Percentiles rank a stretch among this genome's conserved stretches.
Conservation (phyloP, 208 protist species). For the Acanthamoeba healyi region DNA sequence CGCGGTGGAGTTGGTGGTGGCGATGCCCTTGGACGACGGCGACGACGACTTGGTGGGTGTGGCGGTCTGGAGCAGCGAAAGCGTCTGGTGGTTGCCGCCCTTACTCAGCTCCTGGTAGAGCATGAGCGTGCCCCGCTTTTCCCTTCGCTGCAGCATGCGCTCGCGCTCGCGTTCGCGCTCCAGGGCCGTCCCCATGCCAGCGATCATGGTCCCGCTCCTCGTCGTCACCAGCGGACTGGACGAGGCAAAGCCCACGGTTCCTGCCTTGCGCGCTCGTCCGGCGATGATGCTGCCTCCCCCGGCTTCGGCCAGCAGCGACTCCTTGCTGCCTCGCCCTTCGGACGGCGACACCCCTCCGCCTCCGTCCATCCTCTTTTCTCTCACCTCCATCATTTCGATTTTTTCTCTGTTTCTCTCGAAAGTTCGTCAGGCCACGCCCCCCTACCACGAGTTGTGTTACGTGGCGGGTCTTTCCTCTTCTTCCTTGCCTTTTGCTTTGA, state of each 20-base stretch:
- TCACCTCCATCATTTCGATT: not conserved
- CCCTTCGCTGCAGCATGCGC: not conserved
- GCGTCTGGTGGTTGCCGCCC: not conserved
- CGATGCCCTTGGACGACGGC: too few species aligned
- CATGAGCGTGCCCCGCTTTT: slow-evolving; percentile 17
- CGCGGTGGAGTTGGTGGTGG: not conserved
- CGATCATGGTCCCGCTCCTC: slow-evolving; percentile 1
- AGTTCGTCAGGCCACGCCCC: too few species aligned
- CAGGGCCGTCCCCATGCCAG: not conserved
- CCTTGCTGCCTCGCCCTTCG: not conserved
- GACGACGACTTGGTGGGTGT: not conserved
- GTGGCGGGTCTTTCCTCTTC: too few species aligned
- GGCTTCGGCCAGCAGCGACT: not conserved
- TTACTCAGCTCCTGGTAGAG: slow-evolving; percentile 41
- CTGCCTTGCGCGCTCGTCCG: not conserved
- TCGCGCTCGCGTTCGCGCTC: not conserved
- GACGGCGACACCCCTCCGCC: not conserved
- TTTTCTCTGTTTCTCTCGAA: too few species aligned
- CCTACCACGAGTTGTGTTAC: too few species aligned
- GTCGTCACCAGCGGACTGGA: not conserved
- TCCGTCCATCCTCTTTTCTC: not conserved
- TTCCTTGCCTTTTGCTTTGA: too few species aligned
- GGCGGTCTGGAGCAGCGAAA: not conserved
- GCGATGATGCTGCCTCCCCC: not conserved
- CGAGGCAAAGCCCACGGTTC: not conserved